A percentile compares a stretch with the other conserved stretches of the same genome.
Conservation (phyloP, 192 early-diverging fungal genomes). For the Phlyctochytrium planicorne region DNA sequence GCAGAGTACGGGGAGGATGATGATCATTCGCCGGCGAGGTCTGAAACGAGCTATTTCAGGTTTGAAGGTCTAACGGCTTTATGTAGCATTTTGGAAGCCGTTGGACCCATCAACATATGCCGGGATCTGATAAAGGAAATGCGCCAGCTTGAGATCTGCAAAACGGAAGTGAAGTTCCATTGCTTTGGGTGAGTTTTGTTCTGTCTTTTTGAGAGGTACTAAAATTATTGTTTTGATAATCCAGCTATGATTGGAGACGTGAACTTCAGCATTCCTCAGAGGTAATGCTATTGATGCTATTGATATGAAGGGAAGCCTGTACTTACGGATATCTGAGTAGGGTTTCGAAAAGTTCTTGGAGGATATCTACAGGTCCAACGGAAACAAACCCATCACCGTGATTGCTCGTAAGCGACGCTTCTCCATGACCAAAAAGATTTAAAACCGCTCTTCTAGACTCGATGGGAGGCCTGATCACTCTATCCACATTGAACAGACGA, state of each 20-base stretch:
- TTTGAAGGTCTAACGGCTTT: too few relatives aligned
- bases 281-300: too few relatives aligned
- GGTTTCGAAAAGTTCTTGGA: constrained; percentile 18
- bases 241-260: constrained; percentile 35
- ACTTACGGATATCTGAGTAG: constrained; percentile 8
- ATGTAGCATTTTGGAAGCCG: constrained; percentile 26
- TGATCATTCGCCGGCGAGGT: constrained; percentile 22
- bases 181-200: too few relatives aligned
- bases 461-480: constrained; percentile 36
- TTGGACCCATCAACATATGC: constrained; percentile 36
- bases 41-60: too few relatives aligned
- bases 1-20: constrained; percentile 24
- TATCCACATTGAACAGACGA: constrained; percentile 25
- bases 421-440: neutral
- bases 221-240: too few relatives aligned
- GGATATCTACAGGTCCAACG: constrained; percentile 22
- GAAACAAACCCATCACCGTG: constrained; percentile 21
- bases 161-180: constrained; percentile 25
- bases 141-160: constrained; percentile 14
- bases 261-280: constrained; percentile 19
- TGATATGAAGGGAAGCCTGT: constrained; percentile 32
- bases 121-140: constrained; percentile 26
- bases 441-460: constrained; percentile 3
- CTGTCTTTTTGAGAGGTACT: too few relatives aligned
- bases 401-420: constrained; percentile 25